These are phyloP conservation scores for Scutellaria minor DNA, from an alignment of 257 asterid species.

Conservation along the genomic window DNA sequence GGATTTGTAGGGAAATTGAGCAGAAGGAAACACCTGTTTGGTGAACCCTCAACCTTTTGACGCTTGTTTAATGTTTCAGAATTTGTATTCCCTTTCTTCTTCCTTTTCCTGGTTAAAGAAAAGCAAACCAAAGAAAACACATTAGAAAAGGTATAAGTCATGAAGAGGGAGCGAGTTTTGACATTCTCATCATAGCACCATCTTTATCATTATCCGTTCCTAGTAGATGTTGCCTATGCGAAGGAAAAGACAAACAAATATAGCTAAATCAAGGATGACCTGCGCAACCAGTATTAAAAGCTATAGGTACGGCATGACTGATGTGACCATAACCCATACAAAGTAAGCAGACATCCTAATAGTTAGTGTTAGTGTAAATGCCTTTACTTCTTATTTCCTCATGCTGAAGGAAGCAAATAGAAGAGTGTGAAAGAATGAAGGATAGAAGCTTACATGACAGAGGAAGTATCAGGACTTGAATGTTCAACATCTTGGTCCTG, in stretches of 20 bases:
- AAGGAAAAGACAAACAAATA: conserved; percentile 22
- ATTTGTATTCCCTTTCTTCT: conserved; percentile 54
- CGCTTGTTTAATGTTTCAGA: conserved; percentile 59
- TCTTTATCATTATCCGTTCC: background rate
- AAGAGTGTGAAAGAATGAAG: conserved; percentile 9
- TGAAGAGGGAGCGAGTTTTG: background rate
- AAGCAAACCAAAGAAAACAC: conserved; percentile 14
- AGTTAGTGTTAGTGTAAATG: background rate
- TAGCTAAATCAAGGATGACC: conserved; percentile 6
- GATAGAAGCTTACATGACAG: conserved; percentile 64
- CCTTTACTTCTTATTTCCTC: background rate
- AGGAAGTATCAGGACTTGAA: conserved; percentile 61
- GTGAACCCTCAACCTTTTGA: conserved; percentile 53
- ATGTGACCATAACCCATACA: background rate
- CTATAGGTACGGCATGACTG: conserved; percentile 10
- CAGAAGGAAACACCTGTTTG: conserved; percentile 57
- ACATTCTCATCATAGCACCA: conserved; percentile 16
- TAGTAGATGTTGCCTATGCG: background rate
- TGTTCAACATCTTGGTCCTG: conserved; percentile 66
- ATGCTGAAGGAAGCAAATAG: background rate
- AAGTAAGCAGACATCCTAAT: conserved; percentile 1
- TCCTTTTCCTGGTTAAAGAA: conserved; percentile 58
- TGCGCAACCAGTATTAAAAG: conserved; percentile 7
- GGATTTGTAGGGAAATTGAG: background rate
- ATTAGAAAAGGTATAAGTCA: background rate